Evolutionary conservation across 2,329 filamentous ascomycete species (phyloP).

Genomic region (Stachybotrys chlorohalonatus): DNA sequence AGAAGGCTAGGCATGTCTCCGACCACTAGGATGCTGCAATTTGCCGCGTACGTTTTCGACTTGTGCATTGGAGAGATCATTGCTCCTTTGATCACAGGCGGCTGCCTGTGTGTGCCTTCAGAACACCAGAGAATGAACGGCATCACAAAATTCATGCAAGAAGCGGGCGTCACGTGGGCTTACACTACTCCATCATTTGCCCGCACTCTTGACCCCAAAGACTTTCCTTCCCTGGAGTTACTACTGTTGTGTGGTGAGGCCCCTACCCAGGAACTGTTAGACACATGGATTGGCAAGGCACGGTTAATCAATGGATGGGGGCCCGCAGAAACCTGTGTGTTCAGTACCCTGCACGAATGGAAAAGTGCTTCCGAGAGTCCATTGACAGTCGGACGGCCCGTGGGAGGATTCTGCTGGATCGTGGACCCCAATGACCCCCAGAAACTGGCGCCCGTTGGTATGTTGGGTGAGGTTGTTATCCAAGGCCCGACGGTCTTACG

Average conservation of each 20-base stretch:
- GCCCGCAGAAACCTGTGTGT: conserved; percentile 2
- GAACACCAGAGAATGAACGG: conserved; percentile 9
- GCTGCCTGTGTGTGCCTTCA: conserved; percentile 12
- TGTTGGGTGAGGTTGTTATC: conserved; percentile 10
- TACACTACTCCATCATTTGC: conserved; percentile 13
- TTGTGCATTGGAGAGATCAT: conserved; percentile 2
- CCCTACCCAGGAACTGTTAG: conserved; percentile 5
- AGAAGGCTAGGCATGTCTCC: background rate
- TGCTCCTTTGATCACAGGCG: conserved; percentile 7
- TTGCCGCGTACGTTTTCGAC: conserved; percentile 7
- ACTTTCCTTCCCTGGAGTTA: conserved; percentile 6
- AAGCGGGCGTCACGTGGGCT: conserved; percentile 7
- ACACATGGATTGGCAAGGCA: conserved; percentile 5
- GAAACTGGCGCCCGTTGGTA: conserved; percentile 6
- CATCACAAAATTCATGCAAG: conserved; percentile 7
- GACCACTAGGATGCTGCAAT: conserved; percentile 3
- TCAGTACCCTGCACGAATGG: conserved; percentile 2
- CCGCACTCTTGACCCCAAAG: conserved; percentile 5
- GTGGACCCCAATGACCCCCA: conserved; percentile 9
- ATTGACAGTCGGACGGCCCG: conserved; percentile 1
- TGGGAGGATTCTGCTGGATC: conserved; percentile 8
- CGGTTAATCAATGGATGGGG: conserved; percentile 4
- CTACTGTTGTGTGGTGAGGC: conserved; percentile 11
- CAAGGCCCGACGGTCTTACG: conserved; percentile 10
- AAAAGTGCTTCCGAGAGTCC: background rate